Evolutionary conservation across 768 basidiomycete species (phyloP).

Genomic region (Serendipita sp.): DNA sequence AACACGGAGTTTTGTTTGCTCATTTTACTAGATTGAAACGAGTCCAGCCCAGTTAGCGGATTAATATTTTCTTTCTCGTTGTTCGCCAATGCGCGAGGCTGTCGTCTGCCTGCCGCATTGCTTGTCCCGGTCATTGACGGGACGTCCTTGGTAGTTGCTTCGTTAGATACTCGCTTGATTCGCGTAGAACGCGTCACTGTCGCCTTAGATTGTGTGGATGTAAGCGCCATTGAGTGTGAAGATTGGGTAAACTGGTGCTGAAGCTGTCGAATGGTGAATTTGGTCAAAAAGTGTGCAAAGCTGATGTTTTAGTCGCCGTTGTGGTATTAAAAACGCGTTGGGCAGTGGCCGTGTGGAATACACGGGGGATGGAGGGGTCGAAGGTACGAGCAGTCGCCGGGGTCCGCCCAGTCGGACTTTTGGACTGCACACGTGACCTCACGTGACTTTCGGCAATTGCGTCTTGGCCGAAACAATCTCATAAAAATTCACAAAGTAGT

Average conservation of each 20-base stretch:
- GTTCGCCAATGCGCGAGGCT: background rate
- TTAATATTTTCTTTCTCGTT: conserved; percentile 12
- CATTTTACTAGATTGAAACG: conserved; percentile 8
- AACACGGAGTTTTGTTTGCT: conserved; percentile 6
- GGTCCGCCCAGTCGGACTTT: too few species aligned
- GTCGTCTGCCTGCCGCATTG: background rate
- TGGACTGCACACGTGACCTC: background rate
- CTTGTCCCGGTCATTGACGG: background rate
- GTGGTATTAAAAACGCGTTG: background rate
- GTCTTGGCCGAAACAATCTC: background rate
- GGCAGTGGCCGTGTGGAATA: background rate
- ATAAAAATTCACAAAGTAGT: background rate
- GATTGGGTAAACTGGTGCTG: background rate
- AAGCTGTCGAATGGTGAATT: background rate
- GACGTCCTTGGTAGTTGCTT: background rate
- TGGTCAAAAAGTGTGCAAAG: background rate
- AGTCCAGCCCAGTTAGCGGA: conserved; percentile 12
- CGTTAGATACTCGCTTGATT: background rate
- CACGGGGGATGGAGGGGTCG: too few species aligned
- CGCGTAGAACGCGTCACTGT: background rate
- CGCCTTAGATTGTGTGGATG: background rate
- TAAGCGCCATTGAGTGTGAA: background rate
- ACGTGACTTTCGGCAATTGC: background rate
- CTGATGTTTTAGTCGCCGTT: background rate
- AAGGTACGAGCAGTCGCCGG: too few species aligned